These are phyloP conservation scores for Botrytis fabae DNA, from an alignment of 2,329 filamentous ascomycete species.

Conservation along the genomic window DNA sequence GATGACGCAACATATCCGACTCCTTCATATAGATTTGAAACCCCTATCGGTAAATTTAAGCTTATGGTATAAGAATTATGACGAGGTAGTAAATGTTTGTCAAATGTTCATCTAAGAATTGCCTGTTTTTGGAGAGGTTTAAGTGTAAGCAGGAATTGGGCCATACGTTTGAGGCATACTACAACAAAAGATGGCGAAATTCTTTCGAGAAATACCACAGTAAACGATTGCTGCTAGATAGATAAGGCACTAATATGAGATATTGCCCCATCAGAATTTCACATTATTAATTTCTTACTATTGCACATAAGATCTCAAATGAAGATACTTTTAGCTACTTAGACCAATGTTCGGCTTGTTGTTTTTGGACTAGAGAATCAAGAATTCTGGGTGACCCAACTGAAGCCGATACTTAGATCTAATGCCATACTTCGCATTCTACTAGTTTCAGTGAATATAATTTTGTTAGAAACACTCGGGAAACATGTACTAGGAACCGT, in stretches of 20 bases:
- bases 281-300: neutral
- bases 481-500: neutral
- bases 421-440: neutral
- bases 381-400: neutral
- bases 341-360: neutral
- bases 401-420: neutral
- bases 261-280: neutral
- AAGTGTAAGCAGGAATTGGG: neutral
- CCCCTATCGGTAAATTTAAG: neutral
- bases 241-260: neutral
- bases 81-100: neutral
- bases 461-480: neutral
- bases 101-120: neutral
- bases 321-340: no score
- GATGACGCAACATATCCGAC: neutral
- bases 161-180: neutral
- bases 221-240: neutral
- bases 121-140: fast-evolving
- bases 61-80: neutral
- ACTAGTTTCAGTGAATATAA: neutral
- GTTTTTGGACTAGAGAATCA: neutral
- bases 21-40: neutral
- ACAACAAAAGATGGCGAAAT: neutral
- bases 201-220: neutral
- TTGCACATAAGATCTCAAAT: neutral